A percentile compares a stretch with the other conserved stretches of the same genome.
phyloP scores from a whole-genome alignment of 192 early-diverging fungal genomes.

The Neocallimastix lanati region DNA sequence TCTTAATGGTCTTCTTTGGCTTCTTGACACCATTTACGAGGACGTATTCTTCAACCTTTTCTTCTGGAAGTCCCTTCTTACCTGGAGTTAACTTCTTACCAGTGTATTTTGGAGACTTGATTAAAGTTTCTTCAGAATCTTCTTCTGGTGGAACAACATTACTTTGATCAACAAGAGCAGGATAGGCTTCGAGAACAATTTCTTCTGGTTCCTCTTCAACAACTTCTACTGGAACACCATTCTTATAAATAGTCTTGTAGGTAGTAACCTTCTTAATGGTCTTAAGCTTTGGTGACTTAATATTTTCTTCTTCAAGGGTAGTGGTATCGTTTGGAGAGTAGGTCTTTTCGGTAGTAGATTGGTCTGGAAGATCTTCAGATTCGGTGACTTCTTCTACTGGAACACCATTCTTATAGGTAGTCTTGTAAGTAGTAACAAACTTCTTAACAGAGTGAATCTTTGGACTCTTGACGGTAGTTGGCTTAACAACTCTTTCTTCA shows the following conservation, averaged over 20 bases:
- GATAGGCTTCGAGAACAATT: not conserved
- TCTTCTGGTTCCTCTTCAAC: not conserved
- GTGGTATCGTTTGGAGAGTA: not conserved
- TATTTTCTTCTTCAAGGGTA: not conserved
- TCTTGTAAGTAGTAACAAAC: not conserved
- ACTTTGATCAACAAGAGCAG: not conserved
- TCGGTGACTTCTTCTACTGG: not conserved
- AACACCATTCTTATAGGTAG: not conserved
- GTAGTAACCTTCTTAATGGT: not conserved
- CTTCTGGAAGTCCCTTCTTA: too few species aligned
- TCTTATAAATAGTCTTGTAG: not conserved
- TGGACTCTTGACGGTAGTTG: not conserved
- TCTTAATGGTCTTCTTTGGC: too few species aligned
- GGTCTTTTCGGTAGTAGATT: not conserved
- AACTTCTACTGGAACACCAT: not conserved
- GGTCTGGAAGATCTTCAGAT: not conserved
- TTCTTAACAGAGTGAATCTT: not conserved
- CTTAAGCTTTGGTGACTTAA: not conserved
- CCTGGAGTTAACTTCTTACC: too few species aligned
- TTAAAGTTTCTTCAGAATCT: too few species aligned
- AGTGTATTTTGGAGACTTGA: too few species aligned
- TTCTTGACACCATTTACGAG: not conserved
- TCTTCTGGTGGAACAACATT: not conserved
- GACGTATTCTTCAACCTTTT: not conserved
- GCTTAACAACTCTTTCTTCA: not conserved